Base-by-base conservation (phyloP, 768 basidiomycete genomes). In the Lactifluus echinatus region DNA sequence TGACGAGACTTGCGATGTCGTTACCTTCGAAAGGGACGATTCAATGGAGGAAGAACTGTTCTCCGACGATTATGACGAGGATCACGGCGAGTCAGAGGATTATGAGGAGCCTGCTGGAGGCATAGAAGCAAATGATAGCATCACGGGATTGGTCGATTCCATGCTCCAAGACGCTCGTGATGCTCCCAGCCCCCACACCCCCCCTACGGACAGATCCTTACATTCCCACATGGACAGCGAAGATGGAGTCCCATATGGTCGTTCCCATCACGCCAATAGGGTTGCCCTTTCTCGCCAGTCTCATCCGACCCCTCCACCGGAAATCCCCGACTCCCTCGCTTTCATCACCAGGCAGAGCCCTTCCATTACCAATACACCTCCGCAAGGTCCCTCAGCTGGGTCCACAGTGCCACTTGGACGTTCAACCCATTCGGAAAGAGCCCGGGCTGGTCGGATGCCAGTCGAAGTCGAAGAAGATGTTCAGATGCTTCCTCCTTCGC, bases 1-100 rank as follows among this genome's bases (percentile, higher is more conserved):
- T 56, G 79, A 85, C 67, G 85, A 88, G 60, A 77, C 81, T 11
- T 88, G 86, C 62, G 89, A 93, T 59, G 89, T 93, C 11, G 69
- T 91, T 29, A 89, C 91, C 66, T 90, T 89, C 66, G 84, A 88
- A 55, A 72, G 77, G 19, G 85, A 80, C 12, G 79, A 87, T 39
- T 61, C 61, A 21, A 5, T 66, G 36, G 73, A 76, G 21, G 45
- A 47, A 5, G 74, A 74, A 50, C 80, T 80, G 48, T 67, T 73
- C 65, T 75, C 72, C 26, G 74, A 73, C 19, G 67, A 66, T 24
- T 66, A 69, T 36, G 69, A 67, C 43, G 67, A 68, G 15, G 66
- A 63, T 8, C 55, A 60, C 1, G 55, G 39, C 19, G 61, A 62
- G 19, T 47, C 37, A 21, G 61, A 62, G 19, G 57, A 56, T 17